Base-by-base conservation (phyloP, 129 eudicot species). In the Flaveria ramosissima region DNA sequence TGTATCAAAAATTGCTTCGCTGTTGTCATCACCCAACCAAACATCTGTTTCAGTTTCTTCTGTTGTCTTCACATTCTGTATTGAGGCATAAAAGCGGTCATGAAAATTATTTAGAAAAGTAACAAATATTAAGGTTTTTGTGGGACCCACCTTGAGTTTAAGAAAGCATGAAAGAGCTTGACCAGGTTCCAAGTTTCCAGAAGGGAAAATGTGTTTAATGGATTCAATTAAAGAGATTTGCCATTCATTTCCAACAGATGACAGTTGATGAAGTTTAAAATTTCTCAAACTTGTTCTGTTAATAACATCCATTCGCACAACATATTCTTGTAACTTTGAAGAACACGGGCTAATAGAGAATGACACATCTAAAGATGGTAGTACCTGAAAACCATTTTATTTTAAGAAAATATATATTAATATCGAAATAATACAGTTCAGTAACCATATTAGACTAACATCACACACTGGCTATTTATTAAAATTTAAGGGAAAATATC, bases 291-390 rank as follows among this genome's bases (percentile, higher is more conserved):
- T 88, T 59, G 98, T 88, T 79, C 78, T 83, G 88, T 94, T 91
- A 51, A 84, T 80, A 36, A 91, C 86, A 72, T 89, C 97, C 99
- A 94, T 89, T 11, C 86, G 89, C 79, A 91, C 90, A 27, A 91
- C 85, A 70, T 85, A 88, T 81, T 94, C 97, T 70, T 85, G 92
- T 81, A 87, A 80, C 73, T 75, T 87, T 27, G 90, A 87, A 53
- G 97, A 93, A 75, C 91, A 85, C 15, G 92, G 90, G 81, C 90
- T 91, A 77, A 87, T 82, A 50, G 72, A 48, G 68, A 91, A 94
- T 21, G 96, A 87, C 71, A 94, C 84, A 24, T 94, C 99, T 66
- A 94, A 68, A 36, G 97, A 94, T 77, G 99, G 97, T 42, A 91
- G 77, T 32, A 94, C 97, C 99, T 94, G 80, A 56, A 32, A 77